Percentiles rank a stretch among this genome's conserved stretches.
phyloP scores from a whole-genome alignment of 2,329 filamentous ascomycete species.

The Xylariomycetidae sp. region DNA sequence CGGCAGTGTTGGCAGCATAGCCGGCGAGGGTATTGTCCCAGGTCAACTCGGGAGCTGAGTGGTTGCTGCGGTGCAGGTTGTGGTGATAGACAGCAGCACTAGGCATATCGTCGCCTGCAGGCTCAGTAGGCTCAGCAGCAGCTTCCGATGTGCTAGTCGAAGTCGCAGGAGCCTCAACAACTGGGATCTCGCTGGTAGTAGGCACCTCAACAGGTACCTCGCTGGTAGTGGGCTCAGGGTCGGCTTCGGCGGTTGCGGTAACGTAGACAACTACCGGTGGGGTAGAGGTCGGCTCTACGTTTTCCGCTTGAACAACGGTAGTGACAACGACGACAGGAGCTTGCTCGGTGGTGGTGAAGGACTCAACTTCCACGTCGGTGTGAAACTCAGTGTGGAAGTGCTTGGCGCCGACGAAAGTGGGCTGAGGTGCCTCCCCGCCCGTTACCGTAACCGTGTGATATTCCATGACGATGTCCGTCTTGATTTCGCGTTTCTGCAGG shows the following conservation, averaged over 20 bases:
- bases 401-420: neutral
- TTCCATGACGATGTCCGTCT: constrained; percentile 28
- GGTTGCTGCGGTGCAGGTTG: constrained; percentile 82
- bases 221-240: constrained; percentile 2
- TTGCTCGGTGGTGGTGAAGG: constrained; percentile 3
- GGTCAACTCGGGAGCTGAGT: constrained; percentile 59
- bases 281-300: neutral
- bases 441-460: constrained; percentile 33
- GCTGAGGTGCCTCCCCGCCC: constrained; percentile 10
- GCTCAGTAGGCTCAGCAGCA: constrained; percentile 7
- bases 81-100: constrained; percentile 62
- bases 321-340: constrained; percentile 6
- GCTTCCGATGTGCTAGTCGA: constrained; percentile 1
- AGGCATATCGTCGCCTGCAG: constrained; percentile 28
- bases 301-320: neutral
- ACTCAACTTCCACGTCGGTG: constrained; percentile 3
- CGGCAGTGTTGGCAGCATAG: constrained; percentile 61
- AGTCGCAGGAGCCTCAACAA: constrained; percentile 2
- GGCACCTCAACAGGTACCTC: neutral
- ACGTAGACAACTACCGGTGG: constrained; percentile 10
- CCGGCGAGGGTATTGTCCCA: constrained; percentile 63
- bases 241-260: constrained; percentile 8
- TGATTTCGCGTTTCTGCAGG: constrained; percentile 26
- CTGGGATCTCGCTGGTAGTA: neutral
- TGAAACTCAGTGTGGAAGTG: constrained; percentile 3